phyloP scores from a whole-genome alignment of 2,329 filamentous ascomycete genomes.

The Colletotrichum falcatum region DNA sequence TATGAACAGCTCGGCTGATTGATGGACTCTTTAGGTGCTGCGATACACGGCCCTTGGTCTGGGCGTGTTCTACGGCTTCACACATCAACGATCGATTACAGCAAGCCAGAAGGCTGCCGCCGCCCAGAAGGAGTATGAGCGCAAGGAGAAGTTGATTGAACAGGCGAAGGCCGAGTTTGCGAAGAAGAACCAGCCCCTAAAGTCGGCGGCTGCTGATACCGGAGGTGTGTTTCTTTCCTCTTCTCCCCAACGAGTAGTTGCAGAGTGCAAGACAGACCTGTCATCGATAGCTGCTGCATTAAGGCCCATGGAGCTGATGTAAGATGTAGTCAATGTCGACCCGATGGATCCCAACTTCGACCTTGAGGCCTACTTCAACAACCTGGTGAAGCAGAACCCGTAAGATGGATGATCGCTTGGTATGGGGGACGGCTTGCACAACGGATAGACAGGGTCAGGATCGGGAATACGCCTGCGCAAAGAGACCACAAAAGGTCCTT shows the following conservation, averaged over 20 bases:
- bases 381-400: conserved; percentile 66
- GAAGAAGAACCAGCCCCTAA: conserved; percentile 74
- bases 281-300: neutral
- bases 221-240: conserved; percentile 31
- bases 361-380: conserved; percentile 84
- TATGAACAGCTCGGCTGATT: conserved; percentile 45
- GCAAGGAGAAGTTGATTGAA: conserved; percentile 91
- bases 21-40: conserved; percentile 76
- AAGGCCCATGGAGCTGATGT: conserved; percentile 12
- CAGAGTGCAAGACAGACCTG: conserved; percentile 1
- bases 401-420: conserved; percentile 50
- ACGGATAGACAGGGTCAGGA: conserved; percentile 45
- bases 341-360: conserved; percentile 92
- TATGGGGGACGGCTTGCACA: conserved; percentile 46
- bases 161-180: conserved; percentile 92
- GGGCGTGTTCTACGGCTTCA: conserved; percentile 95
- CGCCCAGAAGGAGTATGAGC: conserved; percentile 85
- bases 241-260: neutral
- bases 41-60: conserved; percentile 94
- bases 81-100: conserved; percentile 87
- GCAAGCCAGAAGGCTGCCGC: conserved; percentile 76
- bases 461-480: conserved; percentile 39
- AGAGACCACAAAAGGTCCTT: conserved; percentile 32
- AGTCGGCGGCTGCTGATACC: conserved; percentile 29
- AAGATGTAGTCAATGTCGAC: conserved; percentile 74